phyloP scores from a whole-genome alignment of 1,284 basidiomycete species.

The Malassezia sympodialis region DNA sequence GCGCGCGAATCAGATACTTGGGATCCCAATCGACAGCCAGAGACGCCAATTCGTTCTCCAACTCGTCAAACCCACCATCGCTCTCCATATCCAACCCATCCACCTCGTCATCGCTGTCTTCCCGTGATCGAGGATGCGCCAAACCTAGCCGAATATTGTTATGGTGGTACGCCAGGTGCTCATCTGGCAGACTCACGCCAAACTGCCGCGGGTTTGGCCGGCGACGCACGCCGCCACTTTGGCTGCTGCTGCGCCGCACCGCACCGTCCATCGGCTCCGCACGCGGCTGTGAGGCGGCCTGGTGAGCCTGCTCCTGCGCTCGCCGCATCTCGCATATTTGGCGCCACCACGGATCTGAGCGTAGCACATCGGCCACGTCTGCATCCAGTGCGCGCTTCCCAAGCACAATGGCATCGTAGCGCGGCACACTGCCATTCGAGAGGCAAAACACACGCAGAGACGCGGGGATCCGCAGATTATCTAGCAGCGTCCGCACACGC shows the following conservation, averaged over 20 bases:
- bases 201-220: slow-evolving; percentile 30
- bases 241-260: neutral
- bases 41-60: slow-evolving; percentile 27
- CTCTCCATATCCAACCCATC: slow-evolving; percentile 12
- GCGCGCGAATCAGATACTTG: slow-evolving; percentile 2
- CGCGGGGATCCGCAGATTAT: slow-evolving; percentile 45
- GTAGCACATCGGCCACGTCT: slow-evolving; percentile 27
- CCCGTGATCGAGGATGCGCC: slow-evolving; percentile 38
- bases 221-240: neutral
- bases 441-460: slow-evolving; percentile 43
- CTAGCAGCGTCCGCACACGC: slow-evolving; percentile 38
- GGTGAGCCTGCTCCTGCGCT: slow-evolving; percentile 30
- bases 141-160: slow-evolving; percentile 45
- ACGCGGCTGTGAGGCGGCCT: slow-evolving; percentile 15
- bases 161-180: slow-evolving; percentile 43
- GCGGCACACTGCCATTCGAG: slow-evolving; percentile 28
- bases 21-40: slow-evolving; percentile 24
- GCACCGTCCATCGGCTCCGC: slow-evolving; percentile 18
- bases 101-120: slow-evolving; percentile 20
- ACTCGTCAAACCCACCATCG: slow-evolving; percentile 19
- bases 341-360: slow-evolving; percentile 45
- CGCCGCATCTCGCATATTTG: slow-evolving; percentile 35
- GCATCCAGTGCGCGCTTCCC: slow-evolving; percentile 26
- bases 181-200: slow-evolving; percentile 38
- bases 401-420: slow-evolving; percentile 40